Evolutionary conservation across 139 green algal genomes (phyloP).

Genomic region (Closterium sp.): DNA sequence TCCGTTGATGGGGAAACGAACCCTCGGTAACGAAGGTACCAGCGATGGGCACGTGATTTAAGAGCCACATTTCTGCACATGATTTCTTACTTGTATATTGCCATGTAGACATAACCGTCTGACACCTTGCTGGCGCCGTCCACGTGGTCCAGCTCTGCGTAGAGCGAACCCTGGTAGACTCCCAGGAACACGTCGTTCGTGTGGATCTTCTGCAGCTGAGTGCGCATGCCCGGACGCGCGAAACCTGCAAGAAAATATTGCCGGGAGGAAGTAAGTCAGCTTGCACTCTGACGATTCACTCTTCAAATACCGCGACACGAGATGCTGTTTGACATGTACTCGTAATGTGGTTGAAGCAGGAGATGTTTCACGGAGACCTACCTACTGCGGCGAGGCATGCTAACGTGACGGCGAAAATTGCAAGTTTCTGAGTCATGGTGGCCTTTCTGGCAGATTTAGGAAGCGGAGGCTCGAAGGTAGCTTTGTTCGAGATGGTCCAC

Average conservation of each 20-base stretch:
- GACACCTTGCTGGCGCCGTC: neutral
- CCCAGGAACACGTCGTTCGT: neutral
- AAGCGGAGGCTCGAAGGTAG: neutral
- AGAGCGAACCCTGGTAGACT: neutral
- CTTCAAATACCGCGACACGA: too few species aligned
- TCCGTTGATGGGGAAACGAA: too few species aligned
- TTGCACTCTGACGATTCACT: too few species aligned
- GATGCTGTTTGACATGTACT: too few species aligned
- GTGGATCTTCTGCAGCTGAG: neutral
- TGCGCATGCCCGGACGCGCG: neutral
- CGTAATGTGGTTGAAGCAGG: neutral
- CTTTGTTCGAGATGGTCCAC: neutral
- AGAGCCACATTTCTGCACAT: too few species aligned
- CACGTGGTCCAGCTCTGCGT: neutral
- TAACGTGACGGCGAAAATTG: neutral
- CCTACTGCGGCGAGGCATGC: neutral
- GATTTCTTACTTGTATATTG: neutral
- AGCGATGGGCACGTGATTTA: too few species aligned
- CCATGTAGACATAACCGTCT: neutral
- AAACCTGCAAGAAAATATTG: neutral
- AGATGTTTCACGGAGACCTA: neutral
- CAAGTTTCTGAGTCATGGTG: neutral
- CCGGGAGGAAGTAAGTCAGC: too few species aligned
- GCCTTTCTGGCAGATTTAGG: neutral
- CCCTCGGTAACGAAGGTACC: too few species aligned